A percentile compares a stretch with the other conserved stretches of the same genome.
These are phyloP conservation scores for Moesziomyces aphidis DNA, from an alignment of 1,284 basidiomycete species.

Conservation along the genomic window DNA sequence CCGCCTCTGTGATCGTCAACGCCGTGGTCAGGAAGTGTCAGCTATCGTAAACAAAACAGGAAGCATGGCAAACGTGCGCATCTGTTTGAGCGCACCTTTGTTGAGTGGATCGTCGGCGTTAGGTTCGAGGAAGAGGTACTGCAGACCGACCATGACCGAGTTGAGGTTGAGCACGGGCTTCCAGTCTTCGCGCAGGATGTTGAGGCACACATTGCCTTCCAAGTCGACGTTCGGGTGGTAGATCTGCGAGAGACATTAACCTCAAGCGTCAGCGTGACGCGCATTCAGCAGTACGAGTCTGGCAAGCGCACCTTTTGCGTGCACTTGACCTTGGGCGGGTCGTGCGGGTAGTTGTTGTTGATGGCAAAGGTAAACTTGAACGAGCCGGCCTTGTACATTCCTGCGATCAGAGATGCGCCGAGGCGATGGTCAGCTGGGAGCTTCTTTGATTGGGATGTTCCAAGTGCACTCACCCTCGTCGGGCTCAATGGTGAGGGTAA, in stretches of 20 bases:
- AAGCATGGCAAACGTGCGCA: too few relatives aligned
- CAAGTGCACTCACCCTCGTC: constrained; percentile 82
- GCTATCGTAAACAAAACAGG: neutral
- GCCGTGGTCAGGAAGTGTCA: neutral
- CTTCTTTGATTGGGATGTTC: too few relatives aligned
- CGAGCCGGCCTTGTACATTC: constrained; percentile 95
- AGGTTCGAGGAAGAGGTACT: constrained; percentile 97
- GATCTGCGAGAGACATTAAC: constrained; percentile 74
- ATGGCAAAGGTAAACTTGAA: constrained; percentile 95
- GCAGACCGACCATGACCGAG: constrained; percentile 95
- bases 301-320: constrained; percentile 80
- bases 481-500: constrained; percentile 91
- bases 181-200: constrained; percentile 99
- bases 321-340: constrained; percentile 98
- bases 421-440: neutral
- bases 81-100: constrained; percentile 76
- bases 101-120: constrained; percentile 98
- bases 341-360: constrained; percentile 98
- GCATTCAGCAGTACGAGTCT: too few relatives aligned
- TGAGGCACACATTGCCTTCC: constrained; percentile 87
- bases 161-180: constrained; percentile 98
- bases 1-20: constrained; percentile 55
- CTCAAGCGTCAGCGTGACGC: neutral
- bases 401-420: constrained; percentile 70
- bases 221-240: constrained; percentile 99